Percentiles rank a stretch among this genome's conserved stretches.
phyloP scores from a whole-genome alignment of 2,329 filamentous ascomycete species.

The Lithohypha guttulata region DNA sequence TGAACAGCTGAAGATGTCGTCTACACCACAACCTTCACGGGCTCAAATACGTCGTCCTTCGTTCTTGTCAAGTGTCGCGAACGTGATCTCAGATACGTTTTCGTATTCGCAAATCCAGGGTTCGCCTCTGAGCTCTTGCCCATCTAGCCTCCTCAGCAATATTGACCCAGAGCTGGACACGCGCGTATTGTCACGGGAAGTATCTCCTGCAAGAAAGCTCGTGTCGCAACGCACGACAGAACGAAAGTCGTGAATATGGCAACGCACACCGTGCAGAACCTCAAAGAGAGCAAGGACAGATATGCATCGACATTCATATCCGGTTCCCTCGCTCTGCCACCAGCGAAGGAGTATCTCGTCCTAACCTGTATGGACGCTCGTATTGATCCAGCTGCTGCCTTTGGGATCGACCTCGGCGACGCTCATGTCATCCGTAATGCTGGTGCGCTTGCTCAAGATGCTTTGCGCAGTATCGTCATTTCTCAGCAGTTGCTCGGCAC shows the following conservation, averaged over 20 bases:
- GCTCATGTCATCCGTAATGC: constrained; percentile 69
- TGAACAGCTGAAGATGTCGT: background rate
- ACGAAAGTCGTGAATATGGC: background rate
- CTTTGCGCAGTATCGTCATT: constrained; percentile 63
- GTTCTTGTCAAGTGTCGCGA: constrained; percentile 2
- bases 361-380: constrained; percentile 79
- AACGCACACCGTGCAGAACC: constrained; percentile 42
- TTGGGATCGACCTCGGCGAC: constrained; percentile 62
- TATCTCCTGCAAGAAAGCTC: background rate
- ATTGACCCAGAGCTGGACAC: background rate
- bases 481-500: constrained; percentile 71
- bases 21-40: background rate
- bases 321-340: constrained; percentile 56
- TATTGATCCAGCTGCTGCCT: constrained; percentile 54
- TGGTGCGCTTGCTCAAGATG: constrained; percentile 56
- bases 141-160: constrained; percentile 3
- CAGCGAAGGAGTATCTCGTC: constrained; percentile 57
- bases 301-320: constrained; percentile 53
- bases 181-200: background rate
- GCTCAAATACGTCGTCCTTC: background rate
- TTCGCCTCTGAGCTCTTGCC: constrained; percentile 5
- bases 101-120: constrained; percentile 6
- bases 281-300: constrained; percentile 46
- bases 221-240: background rate
- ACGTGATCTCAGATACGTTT: constrained; percentile 1